Base-by-base conservation (phyloP, 345 rosid species). In the Dipteronia dyeriana region DNA sequence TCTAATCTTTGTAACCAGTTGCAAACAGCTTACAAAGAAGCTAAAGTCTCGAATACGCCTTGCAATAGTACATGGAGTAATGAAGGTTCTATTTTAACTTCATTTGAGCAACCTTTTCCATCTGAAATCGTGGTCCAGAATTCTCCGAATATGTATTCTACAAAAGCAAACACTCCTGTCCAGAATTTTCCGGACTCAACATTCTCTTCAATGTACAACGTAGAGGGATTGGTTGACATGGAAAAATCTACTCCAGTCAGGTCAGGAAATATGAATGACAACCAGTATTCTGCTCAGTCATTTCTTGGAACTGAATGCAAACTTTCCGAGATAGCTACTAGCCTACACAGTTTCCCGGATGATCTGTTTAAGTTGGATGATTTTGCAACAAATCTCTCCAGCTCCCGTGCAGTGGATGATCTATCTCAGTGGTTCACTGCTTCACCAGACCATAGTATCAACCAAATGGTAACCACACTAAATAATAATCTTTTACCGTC, bases 361-460 rank as follows among this genome's bases (percentile, higher is more conserved):
- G 85, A 85, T 59, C 63, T 59, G 57, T 80, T 84, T 71, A 82
- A 82, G 74, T 61, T 78, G 14, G 82, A 79, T 78, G 87, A 83
- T 78, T 84, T 81, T 66, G 51, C 79, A 2, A 57, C 84, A 23
- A 87, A 88, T 71, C 68, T 86, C 71, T 87, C 91, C 68, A 82
- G 79, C 79, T 85, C 86, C 67, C 79, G 73, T 80, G 62, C 79
- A 68, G 39, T 79, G 54, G 92, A 90, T 57, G 88, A 88, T 84
- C 85, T 87, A 13, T 86, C 84, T 73, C 85, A 85, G 81, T 85
- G 86, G 84, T 87, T 90, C 70, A 74, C 77, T 68, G 86, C 86
- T 68, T 82, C 90, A 45, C 86, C 85, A 53, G 82, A 77, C 76
- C 74, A 75, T 4, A 60, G 78, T 85, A 59, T 77, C 14, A 70